phyloP scores from a whole-genome alignment of 108 stramenopile genomes.

The Discostella pseudostelligera region DNA sequence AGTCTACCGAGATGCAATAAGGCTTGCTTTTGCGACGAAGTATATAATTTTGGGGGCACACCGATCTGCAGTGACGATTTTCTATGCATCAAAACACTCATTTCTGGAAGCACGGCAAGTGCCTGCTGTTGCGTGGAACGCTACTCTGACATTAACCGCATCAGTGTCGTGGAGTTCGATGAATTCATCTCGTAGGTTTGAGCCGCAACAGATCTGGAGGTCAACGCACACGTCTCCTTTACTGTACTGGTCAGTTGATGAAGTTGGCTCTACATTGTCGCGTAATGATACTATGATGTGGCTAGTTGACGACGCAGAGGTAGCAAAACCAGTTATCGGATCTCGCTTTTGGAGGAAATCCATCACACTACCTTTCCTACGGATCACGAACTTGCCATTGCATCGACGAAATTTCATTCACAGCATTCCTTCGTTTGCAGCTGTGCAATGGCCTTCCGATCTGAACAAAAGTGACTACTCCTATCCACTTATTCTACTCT shows the following conservation, averaged over 20 bases:
- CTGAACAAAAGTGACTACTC: neutral
- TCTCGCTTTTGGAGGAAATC: constrained; percentile 3
- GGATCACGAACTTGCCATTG: neutral
- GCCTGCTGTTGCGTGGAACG: constrained; percentile 16
- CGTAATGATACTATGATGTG: too few relatives aligned
- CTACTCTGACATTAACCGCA: constrained; percentile 3
- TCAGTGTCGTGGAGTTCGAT: neutral
- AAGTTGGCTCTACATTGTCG: neutral
- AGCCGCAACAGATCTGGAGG: neutral
- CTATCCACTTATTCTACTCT: neutral
- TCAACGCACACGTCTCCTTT: neutral
- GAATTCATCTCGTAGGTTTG: neutral
- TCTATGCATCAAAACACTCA: constrained; percentile 6
- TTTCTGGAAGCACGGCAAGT: constrained; percentile 1
- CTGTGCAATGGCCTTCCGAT: neutral
- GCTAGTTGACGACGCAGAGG: neutral
- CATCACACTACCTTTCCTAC: neutral
- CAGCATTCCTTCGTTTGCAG: constrained; percentile 2
- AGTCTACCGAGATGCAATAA: neutral
- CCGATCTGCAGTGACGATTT: too few relatives aligned
- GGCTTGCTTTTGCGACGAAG: too few relatives aligned
- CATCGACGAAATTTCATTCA: neutral
- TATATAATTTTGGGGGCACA: too few relatives aligned
- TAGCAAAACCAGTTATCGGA: neutral
- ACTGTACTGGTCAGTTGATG: neutral